Base-by-base conservation (phyloP, 257 asterid genomes). In the Scutellaria barbata region DNA sequence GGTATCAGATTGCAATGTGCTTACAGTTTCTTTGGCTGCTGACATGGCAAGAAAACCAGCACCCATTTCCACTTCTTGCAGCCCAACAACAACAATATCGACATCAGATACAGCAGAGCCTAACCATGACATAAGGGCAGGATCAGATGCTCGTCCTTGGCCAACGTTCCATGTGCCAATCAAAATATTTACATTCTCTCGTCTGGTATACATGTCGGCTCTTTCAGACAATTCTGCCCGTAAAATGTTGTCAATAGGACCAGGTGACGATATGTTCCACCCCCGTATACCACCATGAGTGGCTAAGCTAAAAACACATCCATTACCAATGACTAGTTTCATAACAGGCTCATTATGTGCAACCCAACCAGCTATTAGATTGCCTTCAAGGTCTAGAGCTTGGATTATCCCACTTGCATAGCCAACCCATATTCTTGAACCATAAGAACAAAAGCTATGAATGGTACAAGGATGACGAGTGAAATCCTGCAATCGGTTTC, bases 31-130 rank as follows among this genome's bases (percentile, higher is more conserved):
- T 88, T 89, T 92, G 33, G 98, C 98, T 7, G 97, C 98, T 10
- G 98, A 90, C 96, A 92, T 88, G 43, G 97, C 98, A 37, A 92
- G 97, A 58, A 92, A 92, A 51, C 98, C 98, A 0, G 98, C 97
- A 40, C 98, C 98, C 98, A 92, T 92, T 80, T 90, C 98, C 59
- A 92, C 97, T 80, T 92, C 98, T 80, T 92, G 97, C 46, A 88
- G 81, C 68, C 98, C 99, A 57, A 95, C 92, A 69, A 88, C 98
- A 6, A 95, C 93, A 68, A 95, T 88, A 63, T 80, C 99, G 35
- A 92, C 92, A 82, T 92, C 99, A 2, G 87, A 85, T 6, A 75
- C 82, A 0, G 89, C 87, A 41, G 96, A 92, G 40, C 98, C 93
- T 47, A 95, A 72, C 99, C 98, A 95, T 10, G 97, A 73, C 80